Evolutionary conservation across 495 filamentous ascomycete genomes (phyloP).

Genomic region (Cladorrhinum samala): DNA sequence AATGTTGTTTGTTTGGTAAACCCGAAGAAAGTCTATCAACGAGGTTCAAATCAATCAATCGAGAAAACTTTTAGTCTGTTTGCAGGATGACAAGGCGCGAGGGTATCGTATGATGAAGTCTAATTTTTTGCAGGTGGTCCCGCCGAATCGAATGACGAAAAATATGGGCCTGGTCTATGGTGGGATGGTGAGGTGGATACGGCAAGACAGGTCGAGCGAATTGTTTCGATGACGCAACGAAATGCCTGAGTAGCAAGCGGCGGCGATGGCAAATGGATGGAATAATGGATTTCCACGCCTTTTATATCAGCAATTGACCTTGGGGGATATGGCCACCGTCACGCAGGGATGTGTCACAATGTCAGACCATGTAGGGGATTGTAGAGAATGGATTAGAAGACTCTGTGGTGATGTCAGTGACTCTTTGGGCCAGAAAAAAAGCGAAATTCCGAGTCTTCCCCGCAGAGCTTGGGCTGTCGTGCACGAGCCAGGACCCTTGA

Average conservation of each 20-base stretch:
- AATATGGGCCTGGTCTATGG: background rate
- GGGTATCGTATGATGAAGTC: conserved; percentile 3
- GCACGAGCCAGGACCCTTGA: conserved; percentile 8
- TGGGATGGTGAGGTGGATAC: background rate
- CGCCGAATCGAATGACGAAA: background rate
- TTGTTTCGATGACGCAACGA: background rate
- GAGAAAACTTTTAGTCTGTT: no score
- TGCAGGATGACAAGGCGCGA: background rate
- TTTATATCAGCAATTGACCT: no score
- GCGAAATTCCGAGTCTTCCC: conserved; percentile 14
- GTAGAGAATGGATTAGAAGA: background rate
- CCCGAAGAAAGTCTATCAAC: no score
- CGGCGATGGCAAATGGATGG: background rate
- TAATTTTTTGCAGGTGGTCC: background rate
- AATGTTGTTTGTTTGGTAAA: no score
- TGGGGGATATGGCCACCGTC: no score
- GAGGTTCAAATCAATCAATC: no score
- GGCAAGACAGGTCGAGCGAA: background rate
- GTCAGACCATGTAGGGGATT: background rate
- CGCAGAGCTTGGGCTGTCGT: background rate
- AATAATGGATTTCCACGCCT: background rate
- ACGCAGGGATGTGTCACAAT: background rate
- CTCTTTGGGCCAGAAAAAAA: background rate
- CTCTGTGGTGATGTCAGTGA: conserved; percentile 10
- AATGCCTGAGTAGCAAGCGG: background rate